Conservation (phyloP, 345 rosid genomes). For the Eucalyptus curtisii region DNA sequence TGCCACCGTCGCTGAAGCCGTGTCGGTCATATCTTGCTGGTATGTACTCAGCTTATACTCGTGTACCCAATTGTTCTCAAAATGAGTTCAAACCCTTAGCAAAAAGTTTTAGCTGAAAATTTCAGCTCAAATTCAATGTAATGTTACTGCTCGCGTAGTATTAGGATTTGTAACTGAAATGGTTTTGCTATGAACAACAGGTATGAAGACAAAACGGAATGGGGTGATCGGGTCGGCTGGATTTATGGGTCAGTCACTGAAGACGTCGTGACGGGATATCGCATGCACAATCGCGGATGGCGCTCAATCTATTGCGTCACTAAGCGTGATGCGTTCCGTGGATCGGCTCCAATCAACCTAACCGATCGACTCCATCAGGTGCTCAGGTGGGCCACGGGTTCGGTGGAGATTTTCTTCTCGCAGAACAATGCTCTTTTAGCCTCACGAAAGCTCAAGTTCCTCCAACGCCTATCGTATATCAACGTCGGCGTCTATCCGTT, state of each 20-base stretch:
- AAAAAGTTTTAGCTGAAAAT: background rate
- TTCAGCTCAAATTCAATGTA: background rate
- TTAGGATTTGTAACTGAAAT: background rate
- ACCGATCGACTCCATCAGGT: constrained; percentile 94
- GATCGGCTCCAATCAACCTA: constrained; percentile 90
- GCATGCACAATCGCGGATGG: constrained; percentile 99
- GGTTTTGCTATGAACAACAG: constrained; percentile 1
- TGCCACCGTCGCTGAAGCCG: constrained; percentile 75
- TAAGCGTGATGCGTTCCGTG: constrained; percentile 77
- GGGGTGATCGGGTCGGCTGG: constrained; percentile 99
- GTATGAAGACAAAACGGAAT: constrained; percentile 96
- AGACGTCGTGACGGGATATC: constrained; percentile 93
- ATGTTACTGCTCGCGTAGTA: background rate
- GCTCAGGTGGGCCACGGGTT: constrained; percentile 94
- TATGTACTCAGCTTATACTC: background rate
- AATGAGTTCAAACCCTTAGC: background rate
- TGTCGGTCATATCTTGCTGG: constrained; percentile 96
- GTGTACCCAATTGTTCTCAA: background rate
- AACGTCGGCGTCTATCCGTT: constrained; percentile 96
- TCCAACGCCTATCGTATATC: constrained; percentile 77
- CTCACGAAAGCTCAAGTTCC: constrained; percentile 46
- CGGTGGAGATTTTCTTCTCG: constrained; percentile 94
- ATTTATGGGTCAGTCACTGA: constrained; percentile 96
- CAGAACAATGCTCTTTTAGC: constrained; percentile 80
- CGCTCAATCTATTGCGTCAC: constrained; percentile 85